Evolutionary conservation across 805 yeast species (phyloP), one percentile per base, ranked within the genome.

Genomic region (Saturnispora sanitii): DNA sequence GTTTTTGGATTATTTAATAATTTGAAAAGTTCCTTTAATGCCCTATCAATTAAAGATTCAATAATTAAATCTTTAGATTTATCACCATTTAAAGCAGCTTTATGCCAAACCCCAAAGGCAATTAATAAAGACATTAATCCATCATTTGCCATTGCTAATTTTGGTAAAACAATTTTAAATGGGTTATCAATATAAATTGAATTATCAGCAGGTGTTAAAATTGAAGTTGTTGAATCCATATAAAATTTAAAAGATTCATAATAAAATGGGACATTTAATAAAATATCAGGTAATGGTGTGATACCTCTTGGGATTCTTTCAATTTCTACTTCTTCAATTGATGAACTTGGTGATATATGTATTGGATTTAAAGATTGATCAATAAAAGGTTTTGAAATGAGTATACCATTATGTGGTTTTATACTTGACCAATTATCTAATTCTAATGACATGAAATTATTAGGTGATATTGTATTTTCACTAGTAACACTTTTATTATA

Each of bases 161-260:
- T 73, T 0, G 92, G 90, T 11, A 83, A 57, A 6, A 79, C 61
- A 11, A 68, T 68, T 45, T 70, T 69, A 60, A 81, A 82, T 0
- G 94, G 94, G 49, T 82, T 82, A 49, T 80, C 78, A 13, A 72
- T 75, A 50, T 77, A 78, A 2, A 69, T 51, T 6, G 64, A 54
- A 3, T 71, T 63, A 8, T 84, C 84, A 0, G 82, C 77, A 0
- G 88, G 87, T 5, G 79, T 83, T 16, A 82, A 64, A 20, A 70
- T 62, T 28, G 66, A 67, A 2, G 88, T 73, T 0, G 84, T 80
- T 12, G 73, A 71, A 38, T 75, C 65, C 7, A 75, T 58, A 65
- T 73, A 83, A 46, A 77, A 77, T 45, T 77, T 76, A 59, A 82
- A 75, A 17, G 77, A 62, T 40, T 75, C 77, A 37, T 73, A 62